Evolutionary conservation across 768 basidiomycete genomes (phyloP), one percentile per base, ranked within the genome.

Genomic region (Phylloporus sp.): DNA sequence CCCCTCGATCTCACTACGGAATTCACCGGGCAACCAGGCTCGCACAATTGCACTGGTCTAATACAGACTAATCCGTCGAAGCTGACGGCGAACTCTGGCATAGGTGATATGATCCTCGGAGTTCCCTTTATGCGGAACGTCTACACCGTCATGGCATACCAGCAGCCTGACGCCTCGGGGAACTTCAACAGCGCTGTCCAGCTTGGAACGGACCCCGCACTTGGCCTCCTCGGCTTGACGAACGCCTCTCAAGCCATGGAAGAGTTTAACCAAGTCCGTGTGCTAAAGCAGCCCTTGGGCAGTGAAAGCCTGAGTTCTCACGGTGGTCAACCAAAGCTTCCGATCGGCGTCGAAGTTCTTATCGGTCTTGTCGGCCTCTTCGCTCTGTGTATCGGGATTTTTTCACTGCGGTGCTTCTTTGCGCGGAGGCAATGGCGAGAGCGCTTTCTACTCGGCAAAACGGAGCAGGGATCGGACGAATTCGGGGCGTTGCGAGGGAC

Each of bases 61-160:
- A 84, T 90, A 53, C 86, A 89, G 57, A 60, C 78, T 21, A 75
- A 72, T 14, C 73, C 77, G 33, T 49, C 64, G 9, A 54, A 65
- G 13, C 72, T 86, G 36, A 59, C 56, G 3, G 53, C 71, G 1
- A 46, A 54, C 14, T 63, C 69, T 4, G 55, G 50, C 13, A 66
- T 79, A 15, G 81, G 77, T 1, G 87, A 90, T 62, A 81, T 90
- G 68, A 71, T 90, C 47, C 79, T 90, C 31, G 88, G 86, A 32
- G 83, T 87, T 0, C 81, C 87, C 0, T 90, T 90, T 60, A 67
- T 90, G 56, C 75, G 85, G 10, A 89, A 82, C 56, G 74, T 79
- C 4, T 90, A 91, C 59, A 82, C 79, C 11, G 86, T 91, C 52
- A 77, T 89, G 75, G 82, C 81, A 1, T 87, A 83, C 60, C 70